Base-by-base conservation (phyloP, 441 rosid species). In the Bocquillonia castaneifolia region DNA sequence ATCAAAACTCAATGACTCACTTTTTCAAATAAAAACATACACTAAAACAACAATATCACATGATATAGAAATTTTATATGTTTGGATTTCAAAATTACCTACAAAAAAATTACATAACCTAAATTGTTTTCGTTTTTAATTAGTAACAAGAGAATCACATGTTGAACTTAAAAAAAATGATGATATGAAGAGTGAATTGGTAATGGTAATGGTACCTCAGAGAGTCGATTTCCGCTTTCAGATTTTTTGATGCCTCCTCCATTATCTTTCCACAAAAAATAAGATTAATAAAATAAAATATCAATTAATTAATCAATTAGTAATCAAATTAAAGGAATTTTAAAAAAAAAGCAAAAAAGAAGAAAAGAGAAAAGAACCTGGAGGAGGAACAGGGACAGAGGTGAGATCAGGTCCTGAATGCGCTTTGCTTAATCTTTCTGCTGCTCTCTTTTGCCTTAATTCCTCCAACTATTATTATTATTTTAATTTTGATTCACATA, bases 371-470 rank as follows among this genome's bases (percentile, higher is more conserved):
- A 2, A 54, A 13, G 1, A 57, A 66, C 31, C 85, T 93, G 91
- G 15, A n/a, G 37, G 74, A 57, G 91, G 82, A 59, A 50, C 70
- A 0, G 86, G 68, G 64, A 72, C 71, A 50, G 72, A 76, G 75
- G 84, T 75, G 25, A 90, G 96, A 88, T 91, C 99, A 45, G 97
- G 85, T 22, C 93, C 93, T 4, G 97, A 93, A 25, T 88, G 72
- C 15, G 88, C 71, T 79, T 90, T 89, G 89, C 82, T 82, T 36
- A 89, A 76, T 82, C 95, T 87, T 81, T 91, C 96, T 12, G 92
- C 96, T 1, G 99, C 96, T 84, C 96, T 83, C 70, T 93, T 93
- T 71, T 85, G 93, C 59, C 96, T 96, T 78, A 93, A 91, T 74
- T 93, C 98, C 74, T 91, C 88, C 81, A 93, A 61, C 98, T 93